A percentile compares a stretch with the other conserved stretches of the same genome.
Evolutionary conservation across 305 asterid species (phyloP).

Genomic region (Ajuga reptans): DNA sequence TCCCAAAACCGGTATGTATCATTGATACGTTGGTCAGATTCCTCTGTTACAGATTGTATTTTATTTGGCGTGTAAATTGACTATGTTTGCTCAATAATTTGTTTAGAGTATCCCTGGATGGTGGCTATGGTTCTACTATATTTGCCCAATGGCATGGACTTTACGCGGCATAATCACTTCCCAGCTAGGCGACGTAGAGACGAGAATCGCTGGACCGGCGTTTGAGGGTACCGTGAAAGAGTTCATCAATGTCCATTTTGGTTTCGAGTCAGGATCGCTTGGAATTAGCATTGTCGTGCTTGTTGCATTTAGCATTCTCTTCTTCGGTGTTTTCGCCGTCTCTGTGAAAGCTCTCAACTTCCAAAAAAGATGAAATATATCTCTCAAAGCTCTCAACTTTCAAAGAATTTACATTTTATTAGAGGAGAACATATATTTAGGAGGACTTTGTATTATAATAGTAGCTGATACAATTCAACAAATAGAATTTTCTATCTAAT

Average conservation of each 20-base stretch:
- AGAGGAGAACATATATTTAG: too few species aligned
- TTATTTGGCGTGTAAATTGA: neutral
- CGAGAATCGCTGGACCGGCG: slow-evolving; percentile 40
- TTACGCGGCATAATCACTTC: slow-evolving; percentile 70
- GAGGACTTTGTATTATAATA: too few species aligned
- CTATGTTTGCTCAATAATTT: neutral
- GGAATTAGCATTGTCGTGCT: slow-evolving; percentile 43
- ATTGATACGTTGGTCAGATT: neutral
- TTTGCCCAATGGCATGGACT: slow-evolving; percentile 75
- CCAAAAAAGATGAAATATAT: slow-evolving; percentile 54
- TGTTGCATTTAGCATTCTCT: slow-evolving; percentile 40
- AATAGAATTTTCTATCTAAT: too few species aligned
- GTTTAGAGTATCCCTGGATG: slow-evolving; percentile 63
- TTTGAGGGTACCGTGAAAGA: slow-evolving; percentile 69
- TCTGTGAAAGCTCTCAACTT: slow-evolving; percentile 65
- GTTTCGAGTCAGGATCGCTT: slow-evolving; percentile 51
- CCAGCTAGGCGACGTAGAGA: slow-evolving; percentile 74
- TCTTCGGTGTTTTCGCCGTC: slow-evolving; percentile 49
- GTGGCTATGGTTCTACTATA: slow-evolving; percentile 93
- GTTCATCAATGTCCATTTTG: slow-evolving; percentile 39
- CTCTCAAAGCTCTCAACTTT: slow-evolving; percentile 59
- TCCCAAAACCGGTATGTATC: slow-evolving; percentile 71
- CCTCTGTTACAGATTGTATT: neutral
- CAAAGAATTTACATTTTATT: slow-evolving; percentile 28
- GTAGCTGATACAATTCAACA: too few species aligned